Percentiles rank a stretch among this genome's conserved stretches.
These are phyloP conservation scores for Chrysopogon serrulatus DNA, from an alignment of 176 grass and related monocot genomes.

Conservation along the genomic window DNA sequence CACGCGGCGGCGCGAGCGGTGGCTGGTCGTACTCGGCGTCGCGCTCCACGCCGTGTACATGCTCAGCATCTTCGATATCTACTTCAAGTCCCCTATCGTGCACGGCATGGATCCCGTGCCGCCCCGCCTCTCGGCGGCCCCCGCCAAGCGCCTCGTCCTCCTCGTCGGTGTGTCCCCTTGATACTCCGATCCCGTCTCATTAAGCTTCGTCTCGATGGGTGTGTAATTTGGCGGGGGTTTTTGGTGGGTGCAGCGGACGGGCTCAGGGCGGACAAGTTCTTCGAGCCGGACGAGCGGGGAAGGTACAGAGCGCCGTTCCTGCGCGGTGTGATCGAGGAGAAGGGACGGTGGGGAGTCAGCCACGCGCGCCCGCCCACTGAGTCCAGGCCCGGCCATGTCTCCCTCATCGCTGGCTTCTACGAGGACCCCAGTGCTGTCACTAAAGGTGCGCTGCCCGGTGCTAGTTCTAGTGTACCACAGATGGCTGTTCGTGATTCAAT, in stretches of 20 bases:
- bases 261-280: constrained; percentile 96
- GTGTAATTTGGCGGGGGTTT: constrained; percentile 32
- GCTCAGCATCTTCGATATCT: constrained; percentile 99
- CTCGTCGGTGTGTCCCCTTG: constrained; percentile 45
- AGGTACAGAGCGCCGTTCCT: constrained; percentile 84
- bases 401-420: constrained; percentile 90
- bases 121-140: constrained; percentile 53
- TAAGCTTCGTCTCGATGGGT: not conserved
- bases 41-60: constrained; percentile 94
- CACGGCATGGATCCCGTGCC: constrained; percentile 85
- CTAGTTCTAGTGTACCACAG: not conserved
- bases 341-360: constrained; percentile 83
- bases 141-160: constrained; percentile 88
- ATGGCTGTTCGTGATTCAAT: not conserved
- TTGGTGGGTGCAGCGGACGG: constrained; percentile 58
- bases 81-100: constrained; percentile 97
- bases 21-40: constrained; percentile 83
- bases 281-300: constrained; percentile 62
- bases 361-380: constrained; percentile 94
- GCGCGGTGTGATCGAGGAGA: constrained; percentile 72
- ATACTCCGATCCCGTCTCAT: not conserved
- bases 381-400: constrained; percentile 79
- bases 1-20: constrained; percentile 62
- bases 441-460: constrained; percentile 49
- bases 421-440: constrained; percentile 85